Evolutionary conservation across 2,329 filamentous ascomycete species (phyloP).

Genomic region (Phialemoniopsis sp.): DNA sequence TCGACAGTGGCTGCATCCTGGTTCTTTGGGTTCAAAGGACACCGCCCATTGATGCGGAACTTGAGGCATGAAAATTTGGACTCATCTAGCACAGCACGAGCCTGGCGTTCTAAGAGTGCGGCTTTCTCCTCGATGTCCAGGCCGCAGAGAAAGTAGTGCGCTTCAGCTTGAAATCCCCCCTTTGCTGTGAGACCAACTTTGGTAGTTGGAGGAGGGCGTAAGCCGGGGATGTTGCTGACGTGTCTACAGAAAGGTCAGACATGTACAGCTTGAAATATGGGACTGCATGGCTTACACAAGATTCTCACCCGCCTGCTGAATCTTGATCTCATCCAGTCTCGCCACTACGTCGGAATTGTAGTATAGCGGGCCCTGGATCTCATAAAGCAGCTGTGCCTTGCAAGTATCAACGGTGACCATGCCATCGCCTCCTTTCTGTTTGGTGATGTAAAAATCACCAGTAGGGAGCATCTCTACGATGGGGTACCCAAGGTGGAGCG

Average conservation of each 20-base stretch:
- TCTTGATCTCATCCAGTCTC: conserved; percentile 21
- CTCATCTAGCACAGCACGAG: conserved; percentile 10
- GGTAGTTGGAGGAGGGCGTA: conserved; percentile 23
- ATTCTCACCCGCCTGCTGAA: conserved; percentile 38
- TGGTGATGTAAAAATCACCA: conserved; percentile 34
- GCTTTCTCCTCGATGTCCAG: conserved; percentile 14
- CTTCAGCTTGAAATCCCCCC: conserved; percentile 18
- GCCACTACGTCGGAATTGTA: conserved; percentile 26
- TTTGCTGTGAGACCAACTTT: conserved; percentile 19
- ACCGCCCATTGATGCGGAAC: conserved; percentile 23
- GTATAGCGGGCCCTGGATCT: conserved; percentile 40
- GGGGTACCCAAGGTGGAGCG: too few relatives aligned
- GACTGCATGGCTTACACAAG: too few relatives aligned
- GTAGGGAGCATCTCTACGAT: conserved; percentile 26
- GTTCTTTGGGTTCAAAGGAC: conserved; percentile 16
- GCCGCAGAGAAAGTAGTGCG: conserved; percentile 11
- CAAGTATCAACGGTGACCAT: conserved; percentile 16
- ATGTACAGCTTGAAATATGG: too few relatives aligned
- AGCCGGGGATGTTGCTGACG: conserved; percentile 25
- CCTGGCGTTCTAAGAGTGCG: conserved; percentile 12
- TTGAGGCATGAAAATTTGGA: conserved; percentile 15
- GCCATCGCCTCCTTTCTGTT: conserved; percentile 29
- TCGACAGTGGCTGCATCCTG: conserved; percentile 26
- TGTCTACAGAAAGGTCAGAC: too few relatives aligned
- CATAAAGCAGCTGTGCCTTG: conserved; percentile 34